Evolutionary conservation across 208 protist species (phyloP).

Genomic region (Giardia duodenalis): DNA sequence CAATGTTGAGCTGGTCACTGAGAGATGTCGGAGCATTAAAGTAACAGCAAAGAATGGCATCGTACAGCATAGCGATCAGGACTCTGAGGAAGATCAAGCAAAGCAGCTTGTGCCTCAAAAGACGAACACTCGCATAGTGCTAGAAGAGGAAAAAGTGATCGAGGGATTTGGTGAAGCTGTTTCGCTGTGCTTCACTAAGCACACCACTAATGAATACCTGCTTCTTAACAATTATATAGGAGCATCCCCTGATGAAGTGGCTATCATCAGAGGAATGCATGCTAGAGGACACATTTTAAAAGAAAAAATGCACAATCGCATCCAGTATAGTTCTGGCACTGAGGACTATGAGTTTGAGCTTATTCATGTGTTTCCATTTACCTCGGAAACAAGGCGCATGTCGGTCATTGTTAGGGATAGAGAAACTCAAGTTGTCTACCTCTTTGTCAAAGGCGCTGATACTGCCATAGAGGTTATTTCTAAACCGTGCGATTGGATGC

Average conservation of each 20-base stretch:
- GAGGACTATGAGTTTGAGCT: conserved; percentile 60
- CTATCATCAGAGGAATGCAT: conserved; percentile 75
- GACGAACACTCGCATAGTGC: too few species aligned
- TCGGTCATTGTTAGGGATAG: conserved; percentile 73
- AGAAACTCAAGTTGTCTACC: conserved; percentile 52
- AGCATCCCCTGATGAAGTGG: conserved; percentile 71
- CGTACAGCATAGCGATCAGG: too few species aligned
- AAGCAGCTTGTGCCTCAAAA: too few species aligned
- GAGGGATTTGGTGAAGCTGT: too few species aligned
- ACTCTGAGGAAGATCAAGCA: too few species aligned
- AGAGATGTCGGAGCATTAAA: conserved; percentile 42
- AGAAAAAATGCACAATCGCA: neutral
- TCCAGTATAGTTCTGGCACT: conserved; percentile 10
- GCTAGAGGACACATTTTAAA: conserved; percentile 50
- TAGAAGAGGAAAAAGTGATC: too few species aligned
- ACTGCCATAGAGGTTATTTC: conserved; percentile 66
- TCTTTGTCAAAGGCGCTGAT: conserved; percentile 86
- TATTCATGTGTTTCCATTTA: conserved; percentile 86
- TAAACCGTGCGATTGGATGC: conserved; percentile 37
- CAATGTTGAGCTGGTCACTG: conserved; percentile 41
- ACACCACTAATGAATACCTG: too few species aligned
- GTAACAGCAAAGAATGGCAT: conserved; percentile 48
- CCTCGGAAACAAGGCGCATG: conserved; percentile 85
- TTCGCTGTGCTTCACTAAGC: too few species aligned
- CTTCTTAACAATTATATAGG: too few species aligned